A percentile compares a stretch with the other conserved stretches of the same genome.
Evolutionary conservation across 2,329 filamentous ascomycete genomes (phyloP).

Genomic region (Leptodontidium sp.): DNA sequence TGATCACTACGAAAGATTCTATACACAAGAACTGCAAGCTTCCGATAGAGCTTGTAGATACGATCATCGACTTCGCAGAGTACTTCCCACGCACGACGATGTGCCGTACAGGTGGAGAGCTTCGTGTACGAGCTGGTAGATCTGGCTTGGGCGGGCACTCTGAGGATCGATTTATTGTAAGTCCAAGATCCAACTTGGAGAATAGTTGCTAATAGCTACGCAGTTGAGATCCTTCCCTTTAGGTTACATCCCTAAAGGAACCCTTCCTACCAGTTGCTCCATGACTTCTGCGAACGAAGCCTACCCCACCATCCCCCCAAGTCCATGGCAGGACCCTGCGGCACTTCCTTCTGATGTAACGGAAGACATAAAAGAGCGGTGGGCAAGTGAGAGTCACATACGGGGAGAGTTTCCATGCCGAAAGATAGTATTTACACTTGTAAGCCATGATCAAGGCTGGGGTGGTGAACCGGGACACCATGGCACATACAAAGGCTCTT

Average conservation of each 20-base stretch:
- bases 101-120: slow-evolving; percentile 36
- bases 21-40: slow-evolving; percentile 55
- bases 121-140: slow-evolving; percentile 26
- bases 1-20: slow-evolving; percentile 57
- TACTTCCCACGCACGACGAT: slow-evolving; percentile 64
- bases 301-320: slow-evolving; percentile 27
- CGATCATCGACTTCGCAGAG: slow-evolving; percentile 65
- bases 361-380: slow-evolving; percentile 35
- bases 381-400: slow-evolving; percentile 31
- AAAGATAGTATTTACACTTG: slow-evolving; percentile 67
- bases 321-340: slow-evolving; percentile 28
- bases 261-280: slow-evolving; percentile 18
- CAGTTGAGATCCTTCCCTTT: slow-evolving; percentile 45
- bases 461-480: slow-evolving; percentile 46
- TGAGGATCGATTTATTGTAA: slow-evolving; percentile 54
- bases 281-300: slow-evolving; percentile 10
- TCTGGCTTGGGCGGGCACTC: background rate
- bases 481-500: slow-evolving; percentile 58
- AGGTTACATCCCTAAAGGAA: slow-evolving; percentile 33
- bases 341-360: slow-evolving; percentile 29
- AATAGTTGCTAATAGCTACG: slow-evolving; percentile 8
- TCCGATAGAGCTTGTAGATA: slow-evolving; percentile 63
- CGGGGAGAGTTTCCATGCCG: slow-evolving; percentile 57
- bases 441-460: slow-evolving; percentile 67
- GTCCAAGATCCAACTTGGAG: slow-evolving; percentile 17